These are phyloP conservation scores for Daldinia caldariorum DNA, from an alignment of 495 filamentous ascomycete species.

Conservation along the genomic window DNA sequence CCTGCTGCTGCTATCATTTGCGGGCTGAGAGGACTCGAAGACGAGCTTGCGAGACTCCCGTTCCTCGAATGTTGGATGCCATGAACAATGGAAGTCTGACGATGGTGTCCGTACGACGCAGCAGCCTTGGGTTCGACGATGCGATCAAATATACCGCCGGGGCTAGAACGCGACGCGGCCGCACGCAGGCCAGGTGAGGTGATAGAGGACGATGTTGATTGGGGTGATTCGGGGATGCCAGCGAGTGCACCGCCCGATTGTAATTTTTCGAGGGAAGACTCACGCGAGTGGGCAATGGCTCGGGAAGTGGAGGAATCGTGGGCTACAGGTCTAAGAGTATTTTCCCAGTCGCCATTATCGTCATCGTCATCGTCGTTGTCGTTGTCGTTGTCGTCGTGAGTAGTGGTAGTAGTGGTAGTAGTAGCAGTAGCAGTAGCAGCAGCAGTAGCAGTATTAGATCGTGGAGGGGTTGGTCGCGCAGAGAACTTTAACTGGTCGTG, in stretches of 20 bases:
- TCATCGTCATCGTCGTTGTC: conserved; percentile 50
- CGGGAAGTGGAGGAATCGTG: conserved; percentile 45
- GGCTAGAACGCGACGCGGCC: conserved; percentile 52
- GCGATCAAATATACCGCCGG: conserved; percentile 72
- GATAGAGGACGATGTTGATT: conserved; percentile 41
- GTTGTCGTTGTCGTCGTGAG: no score
- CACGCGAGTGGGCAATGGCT: conserved; percentile 59
- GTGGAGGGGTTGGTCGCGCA: conserved; percentile 52
- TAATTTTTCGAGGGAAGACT: conserved; percentile 60
- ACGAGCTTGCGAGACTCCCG: conserved; percentile 68
- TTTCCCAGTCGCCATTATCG: conserved; percentile 51
- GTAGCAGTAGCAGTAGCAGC: conserved; percentile 6
- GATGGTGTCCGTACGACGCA: conserved; percentile 81
- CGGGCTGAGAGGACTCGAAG: conserved; percentile 83
- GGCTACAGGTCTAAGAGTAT: conserved; percentile 54
- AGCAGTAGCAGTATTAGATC: conserved; percentile 51
- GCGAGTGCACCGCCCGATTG: conserved; percentile 58
- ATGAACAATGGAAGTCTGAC: conserved; percentile 95
- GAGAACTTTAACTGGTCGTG: conserved; percentile 57
- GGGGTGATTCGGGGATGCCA: conserved; percentile 54
- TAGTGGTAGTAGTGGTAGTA: no score
- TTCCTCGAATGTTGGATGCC: conserved; percentile 93
- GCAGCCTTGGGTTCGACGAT: conserved; percentile 57
- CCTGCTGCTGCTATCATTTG: conserved; percentile 79
- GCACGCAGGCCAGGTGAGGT: conserved; percentile 50